phyloP scores from a whole-genome alignment of 2,329 filamentous ascomycete genomes.

The Monosporascus sp. region DNA sequence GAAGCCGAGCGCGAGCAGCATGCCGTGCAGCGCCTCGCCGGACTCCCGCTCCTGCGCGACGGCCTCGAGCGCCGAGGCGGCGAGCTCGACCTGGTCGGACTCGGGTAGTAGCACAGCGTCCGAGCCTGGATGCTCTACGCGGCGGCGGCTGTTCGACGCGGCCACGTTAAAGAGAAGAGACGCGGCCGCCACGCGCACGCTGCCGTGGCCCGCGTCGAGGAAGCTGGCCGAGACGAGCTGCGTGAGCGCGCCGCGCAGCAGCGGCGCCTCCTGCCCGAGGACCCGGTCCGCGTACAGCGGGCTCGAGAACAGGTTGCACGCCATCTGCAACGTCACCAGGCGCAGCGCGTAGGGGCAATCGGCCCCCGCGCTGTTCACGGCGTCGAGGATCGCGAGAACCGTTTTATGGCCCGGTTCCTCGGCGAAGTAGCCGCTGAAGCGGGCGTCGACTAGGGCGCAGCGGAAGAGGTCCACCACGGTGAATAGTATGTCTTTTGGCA shows the following conservation, averaged over 20 bases:
- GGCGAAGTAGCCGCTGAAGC: conserved; percentile 76
- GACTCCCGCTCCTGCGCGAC: conserved; percentile 55
- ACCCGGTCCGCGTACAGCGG: conserved; percentile 64
- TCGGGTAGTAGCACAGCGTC: conserved; percentile 47
- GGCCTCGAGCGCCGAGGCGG: conserved; percentile 75
- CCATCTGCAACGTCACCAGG: conserved; percentile 75
- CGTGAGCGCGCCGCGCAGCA: conserved; percentile 55
- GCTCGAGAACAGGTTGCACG: conserved; percentile 79
- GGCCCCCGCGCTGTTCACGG: conserved; percentile 47
- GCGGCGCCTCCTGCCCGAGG: conserved; percentile 35
- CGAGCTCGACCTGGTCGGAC: conserved; percentile 72
- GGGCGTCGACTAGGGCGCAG: conserved; percentile 68
- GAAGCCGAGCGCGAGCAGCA: conserved; percentile 71
- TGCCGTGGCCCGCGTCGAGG: conserved; percentile 68
- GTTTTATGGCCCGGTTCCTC: conserved; percentile 66
- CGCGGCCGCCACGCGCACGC: conserved; percentile 74
- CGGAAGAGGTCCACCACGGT: conserved; percentile 81
- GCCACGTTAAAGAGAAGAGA: conserved; percentile 81
- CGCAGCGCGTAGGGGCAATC: conserved; percentile 74
- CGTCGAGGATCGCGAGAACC: conserved; percentile 54
- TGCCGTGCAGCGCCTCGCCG: conserved; percentile 68
- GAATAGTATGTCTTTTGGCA: conserved; percentile 66
- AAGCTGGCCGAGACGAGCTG: conserved; percentile 71
- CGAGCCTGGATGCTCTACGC: too few relatives aligned
- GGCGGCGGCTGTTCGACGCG: too few relatives aligned